Percentiles rank a stretch among this genome's conserved stretches.
phyloP scores from a whole-genome alignment of 306 rosid species.

The Begonia loranthoides region DNA sequence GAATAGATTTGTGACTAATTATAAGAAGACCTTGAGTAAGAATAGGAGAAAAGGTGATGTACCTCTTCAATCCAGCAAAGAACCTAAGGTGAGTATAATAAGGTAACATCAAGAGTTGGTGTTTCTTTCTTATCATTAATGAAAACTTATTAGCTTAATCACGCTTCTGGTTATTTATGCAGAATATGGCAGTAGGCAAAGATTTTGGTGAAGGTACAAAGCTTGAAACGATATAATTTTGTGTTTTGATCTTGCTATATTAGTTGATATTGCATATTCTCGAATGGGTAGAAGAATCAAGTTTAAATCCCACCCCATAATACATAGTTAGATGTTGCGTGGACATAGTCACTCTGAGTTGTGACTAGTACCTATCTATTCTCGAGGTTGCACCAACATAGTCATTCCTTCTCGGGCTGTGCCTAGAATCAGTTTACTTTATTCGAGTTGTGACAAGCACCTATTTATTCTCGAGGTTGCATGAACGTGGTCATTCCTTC shows the following conservation, averaged over 20 bases:
- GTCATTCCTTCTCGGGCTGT: too few species aligned
- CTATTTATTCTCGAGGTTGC: too few species aligned
- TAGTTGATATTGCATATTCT: too few species aligned
- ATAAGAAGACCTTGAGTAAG: slow-evolving; percentile 66
- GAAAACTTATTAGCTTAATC: not conserved
- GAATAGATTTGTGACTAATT: slow-evolving; percentile 72
- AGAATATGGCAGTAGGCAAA: slow-evolving; percentile 26
- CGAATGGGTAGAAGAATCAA: too few species aligned
- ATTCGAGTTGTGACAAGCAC: too few species aligned
- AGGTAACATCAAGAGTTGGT: not conserved
- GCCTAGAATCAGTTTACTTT: too few species aligned
- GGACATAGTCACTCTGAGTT: not conserved
- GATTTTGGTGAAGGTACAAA: slow-evolving; percentile 40
- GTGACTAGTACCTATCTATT: not conserved
- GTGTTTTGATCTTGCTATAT: not conserved
- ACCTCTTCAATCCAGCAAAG: slow-evolving; percentile 38
- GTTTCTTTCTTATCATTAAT: not conserved
- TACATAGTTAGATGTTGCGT: not conserved
- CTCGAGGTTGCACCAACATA: too few species aligned
- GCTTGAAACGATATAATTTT: not conserved
- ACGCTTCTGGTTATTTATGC: slow-evolving; percentile 10
- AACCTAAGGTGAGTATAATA: slow-evolving; percentile 8
- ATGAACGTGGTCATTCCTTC: too few species aligned
- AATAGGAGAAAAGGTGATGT: slow-evolving; percentile 56
- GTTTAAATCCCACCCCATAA: too few species aligned